Conservation (phyloP, 345 rosid genomes). For the Salix exigua region DNA sequence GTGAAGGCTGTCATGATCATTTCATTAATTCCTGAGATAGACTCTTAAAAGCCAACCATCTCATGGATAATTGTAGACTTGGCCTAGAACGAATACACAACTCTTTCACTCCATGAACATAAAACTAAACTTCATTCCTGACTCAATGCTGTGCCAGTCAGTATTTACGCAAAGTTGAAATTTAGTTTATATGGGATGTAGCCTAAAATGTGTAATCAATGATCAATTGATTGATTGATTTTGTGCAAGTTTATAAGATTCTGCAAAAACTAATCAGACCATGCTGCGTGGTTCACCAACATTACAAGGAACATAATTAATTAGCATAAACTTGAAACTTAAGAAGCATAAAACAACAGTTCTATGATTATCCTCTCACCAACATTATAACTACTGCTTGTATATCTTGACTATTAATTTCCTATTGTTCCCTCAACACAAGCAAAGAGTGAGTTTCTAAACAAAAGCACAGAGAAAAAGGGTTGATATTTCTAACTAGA, state of each 20-base stretch:
- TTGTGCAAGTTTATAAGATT: not conserved
- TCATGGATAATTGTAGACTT: too few species aligned
- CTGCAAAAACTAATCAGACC: not conserved
- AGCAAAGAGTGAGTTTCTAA: not conserved
- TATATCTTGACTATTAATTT: not conserved
- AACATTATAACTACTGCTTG: not conserved
- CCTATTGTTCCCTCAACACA: not conserved
- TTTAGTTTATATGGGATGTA: too few species aligned
- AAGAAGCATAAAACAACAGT: not conserved
- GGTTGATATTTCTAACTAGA: not conserved
- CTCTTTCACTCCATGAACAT: too few species aligned
- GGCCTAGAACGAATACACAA: too few species aligned
- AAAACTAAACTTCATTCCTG: too few species aligned
- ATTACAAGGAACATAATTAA: not conserved
- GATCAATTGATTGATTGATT: too few species aligned
- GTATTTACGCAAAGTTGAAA: too few species aligned
- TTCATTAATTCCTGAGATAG: too few species aligned
- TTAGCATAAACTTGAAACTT: not conserved
- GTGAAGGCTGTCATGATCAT: too few species aligned
- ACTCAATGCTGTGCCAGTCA: too few species aligned
- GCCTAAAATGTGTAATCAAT: too few species aligned
- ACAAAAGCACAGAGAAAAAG: not conserved
- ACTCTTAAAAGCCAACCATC: too few species aligned
- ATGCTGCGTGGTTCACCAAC: not conserved
- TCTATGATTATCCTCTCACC: not conserved